These are phyloP conservation scores for Combretum micranthum DNA, from an alignment of 345 rosid genomes.

Conservation along the genomic window DNA sequence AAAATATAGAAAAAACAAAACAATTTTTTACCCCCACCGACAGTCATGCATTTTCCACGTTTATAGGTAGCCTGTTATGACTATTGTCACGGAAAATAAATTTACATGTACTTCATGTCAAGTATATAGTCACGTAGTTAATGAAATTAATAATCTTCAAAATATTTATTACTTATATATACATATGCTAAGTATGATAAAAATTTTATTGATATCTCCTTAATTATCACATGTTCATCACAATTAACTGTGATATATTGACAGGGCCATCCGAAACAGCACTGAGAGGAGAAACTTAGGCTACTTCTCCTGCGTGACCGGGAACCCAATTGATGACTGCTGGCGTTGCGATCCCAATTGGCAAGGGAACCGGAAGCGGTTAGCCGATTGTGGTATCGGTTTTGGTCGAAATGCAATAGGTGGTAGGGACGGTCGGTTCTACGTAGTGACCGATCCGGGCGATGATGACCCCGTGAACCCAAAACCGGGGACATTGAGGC, in stretches of 20 bases:
- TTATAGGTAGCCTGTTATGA: too few species aligned
- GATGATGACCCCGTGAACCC: slow-evolving; percentile 86
- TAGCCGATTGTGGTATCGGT: slow-evolving; percentile 88
- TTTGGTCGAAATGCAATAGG: slow-evolving; percentile 89
- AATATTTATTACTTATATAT: too few species aligned
- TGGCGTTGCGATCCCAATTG: slow-evolving; percentile 87
- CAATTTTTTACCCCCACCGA: too few species aligned
- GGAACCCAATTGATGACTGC: slow-evolving; percentile 86
- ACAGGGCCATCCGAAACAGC: slow-evolving; percentile 64
- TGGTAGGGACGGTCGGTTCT: slow-evolving; percentile 84
- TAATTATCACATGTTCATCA: too few species aligned
- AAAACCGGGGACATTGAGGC: slow-evolving; percentile 82
- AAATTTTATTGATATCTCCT: too few species aligned
- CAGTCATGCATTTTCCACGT: too few species aligned
- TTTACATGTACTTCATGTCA: too few species aligned
- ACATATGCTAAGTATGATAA: too few species aligned
- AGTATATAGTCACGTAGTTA: too few species aligned
- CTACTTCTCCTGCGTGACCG: slow-evolving; percentile 79
- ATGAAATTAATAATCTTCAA: too few species aligned
- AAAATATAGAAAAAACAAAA: too few species aligned
- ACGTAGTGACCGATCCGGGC: slow-evolving; percentile 63
- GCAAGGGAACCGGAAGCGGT: slow-evolving; percentile 82
- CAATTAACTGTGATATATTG: not conserved
- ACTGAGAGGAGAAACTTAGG: slow-evolving; percentile 74
- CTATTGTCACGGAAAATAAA: too few species aligned